Evolutionary conservation across 768 basidiomycete genomes (phyloP).

Genomic region (Boletellus sp.): DNA sequence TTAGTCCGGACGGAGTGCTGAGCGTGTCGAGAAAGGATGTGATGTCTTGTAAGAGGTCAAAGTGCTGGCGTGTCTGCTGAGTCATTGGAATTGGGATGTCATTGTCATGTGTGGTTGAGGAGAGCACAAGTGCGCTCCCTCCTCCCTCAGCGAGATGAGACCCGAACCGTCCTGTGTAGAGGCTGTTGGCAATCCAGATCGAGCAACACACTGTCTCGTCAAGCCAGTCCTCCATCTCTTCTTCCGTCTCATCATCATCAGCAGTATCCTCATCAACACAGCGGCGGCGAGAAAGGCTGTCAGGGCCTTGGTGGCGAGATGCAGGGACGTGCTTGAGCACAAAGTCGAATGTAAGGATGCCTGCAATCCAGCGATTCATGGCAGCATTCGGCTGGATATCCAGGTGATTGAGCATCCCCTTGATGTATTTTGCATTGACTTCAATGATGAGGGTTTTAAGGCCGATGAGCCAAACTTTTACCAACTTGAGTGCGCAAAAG

Average conservation of each 20-base stretch:
- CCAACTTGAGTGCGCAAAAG: constrained; percentile 17
- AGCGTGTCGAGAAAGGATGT: too few relatives aligned
- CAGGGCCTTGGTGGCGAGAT: constrained; percentile 18
- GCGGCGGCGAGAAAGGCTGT: constrained; percentile 28
- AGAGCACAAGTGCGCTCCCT: neutral
- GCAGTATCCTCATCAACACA: constrained; percentile 13
- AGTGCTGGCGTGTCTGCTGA: too few relatives aligned
- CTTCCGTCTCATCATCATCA: constrained; percentile 16
- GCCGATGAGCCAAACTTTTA: constrained; percentile 29
- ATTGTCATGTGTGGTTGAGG: neutral
- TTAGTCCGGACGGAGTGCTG: too few relatives aligned
- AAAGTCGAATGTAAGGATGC: constrained; percentile 32
- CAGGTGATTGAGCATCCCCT: constrained; percentile 37
- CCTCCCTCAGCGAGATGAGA: neutral
- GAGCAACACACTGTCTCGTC: too few relatives aligned
- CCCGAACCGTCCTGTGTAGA: neutral
- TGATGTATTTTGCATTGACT: constrained; percentile 38
- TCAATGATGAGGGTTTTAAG: constrained; percentile 34
- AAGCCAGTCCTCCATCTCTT: neutral
- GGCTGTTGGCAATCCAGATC: too few relatives aligned
- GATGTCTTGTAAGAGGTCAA: too few relatives aligned
- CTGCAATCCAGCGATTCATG: constrained; percentile 28
- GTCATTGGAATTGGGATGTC: too few relatives aligned
- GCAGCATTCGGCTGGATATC: constrained; percentile 31
- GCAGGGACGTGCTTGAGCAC: constrained; percentile 30